Evolutionary conservation across 2,329 filamentous ascomycete genomes (phyloP).

Genomic region (Clonostachys sp.): DNA sequence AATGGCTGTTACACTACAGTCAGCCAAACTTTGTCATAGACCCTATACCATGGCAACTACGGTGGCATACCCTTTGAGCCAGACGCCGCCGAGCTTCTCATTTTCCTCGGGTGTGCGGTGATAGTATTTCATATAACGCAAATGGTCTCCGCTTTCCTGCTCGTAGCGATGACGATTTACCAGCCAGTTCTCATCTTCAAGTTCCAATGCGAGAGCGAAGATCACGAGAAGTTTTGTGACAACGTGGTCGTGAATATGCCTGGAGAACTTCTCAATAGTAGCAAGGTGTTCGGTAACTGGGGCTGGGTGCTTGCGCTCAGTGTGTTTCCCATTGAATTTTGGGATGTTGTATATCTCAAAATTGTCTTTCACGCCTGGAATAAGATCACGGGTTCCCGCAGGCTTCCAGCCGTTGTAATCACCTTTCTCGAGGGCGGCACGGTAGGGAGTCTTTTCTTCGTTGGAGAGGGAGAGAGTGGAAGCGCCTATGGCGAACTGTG

Average conservation of each 20-base stretch:
- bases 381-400: slow-evolving; percentile 24
- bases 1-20: slow-evolving; percentile 27
- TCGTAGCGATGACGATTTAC: slow-evolving; percentile 51
- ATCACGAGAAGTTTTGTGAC: slow-evolving; percentile 49
- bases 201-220: slow-evolving; percentile 53
- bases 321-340: slow-evolving; percentile 39
- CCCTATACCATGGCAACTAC: not conserved
- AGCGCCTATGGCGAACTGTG: slow-evolving; percentile 54
- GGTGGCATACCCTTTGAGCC: slow-evolving; percentile 19
- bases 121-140: slow-evolving; percentile 55
- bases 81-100: slow-evolving; percentile 28
- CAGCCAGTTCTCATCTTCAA: slow-evolving; percentile 52
- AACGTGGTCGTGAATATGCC: slow-evolving; percentile 36
- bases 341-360: slow-evolving; percentile 28
- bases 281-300: slow-evolving; percentile 40
- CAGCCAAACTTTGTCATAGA: not conserved
- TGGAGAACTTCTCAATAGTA: slow-evolving; percentile 51
- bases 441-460: slow-evolving; percentile 54
- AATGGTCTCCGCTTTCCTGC: slow-evolving; percentile 47
- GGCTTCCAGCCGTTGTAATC: slow-evolving; percentile 52
- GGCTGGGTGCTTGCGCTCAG: slow-evolving; percentile 34
- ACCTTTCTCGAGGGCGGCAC: slow-evolving; percentile 38
- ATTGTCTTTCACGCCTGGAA: slow-evolving; percentile 34
- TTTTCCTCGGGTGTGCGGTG: slow-evolving; percentile 37
- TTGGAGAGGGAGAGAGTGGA: slow-evolving; percentile 49